Conservation (phyloP, 805 yeast species). For the Brettanomyces custersianus region DNA sequence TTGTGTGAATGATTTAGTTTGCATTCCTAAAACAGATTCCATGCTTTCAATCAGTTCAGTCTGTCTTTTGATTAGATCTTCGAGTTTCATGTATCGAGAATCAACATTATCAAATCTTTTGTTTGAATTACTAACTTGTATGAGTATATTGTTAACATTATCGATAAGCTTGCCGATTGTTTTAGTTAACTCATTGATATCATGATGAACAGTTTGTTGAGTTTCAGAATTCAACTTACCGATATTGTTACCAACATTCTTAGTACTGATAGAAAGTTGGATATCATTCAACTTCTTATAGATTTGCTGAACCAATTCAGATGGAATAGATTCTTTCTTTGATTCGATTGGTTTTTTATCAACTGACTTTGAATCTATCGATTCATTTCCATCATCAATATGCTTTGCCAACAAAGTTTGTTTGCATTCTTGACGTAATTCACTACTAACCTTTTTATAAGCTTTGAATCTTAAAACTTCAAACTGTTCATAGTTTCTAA, state of each 20-base stretch:
- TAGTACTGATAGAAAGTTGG: background rate
- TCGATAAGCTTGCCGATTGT: constrained; percentile 5
- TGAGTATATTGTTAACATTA: constrained; percentile 4
- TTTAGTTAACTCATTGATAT: constrained; percentile 1
- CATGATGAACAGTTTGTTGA: background rate
- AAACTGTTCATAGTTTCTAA: constrained; percentile 41
- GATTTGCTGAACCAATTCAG: background rate
- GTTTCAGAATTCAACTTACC: background rate
- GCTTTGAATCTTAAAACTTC: constrained; percentile 55
- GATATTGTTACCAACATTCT: background rate
- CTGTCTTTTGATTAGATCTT: constrained; percentile 9
- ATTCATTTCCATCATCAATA: constrained; percentile 1
- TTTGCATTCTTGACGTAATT: constrained; percentile 13
- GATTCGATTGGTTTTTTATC: constrained; percentile 14
- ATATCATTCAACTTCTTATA: background rate
- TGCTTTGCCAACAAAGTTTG: constrained; percentile 22
- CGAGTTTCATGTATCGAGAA: constrained; percentile 5
- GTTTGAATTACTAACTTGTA: constrained; percentile 4
- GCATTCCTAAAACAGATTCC: constrained; percentile 8
- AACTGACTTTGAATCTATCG: constrained; percentile 1
- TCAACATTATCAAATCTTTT: background rate
- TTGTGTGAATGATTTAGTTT: constrained; percentile 5
- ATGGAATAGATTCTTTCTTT: constrained; percentile 8
- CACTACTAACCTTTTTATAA: constrained; percentile 36
- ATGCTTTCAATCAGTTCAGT: constrained; percentile 8